A percentile compares a stretch with the other conserved stretches of the same genome.
Evolutionary conservation across 257 asterid species (phyloP).

Genomic region (Verbascum thapsus): DNA sequence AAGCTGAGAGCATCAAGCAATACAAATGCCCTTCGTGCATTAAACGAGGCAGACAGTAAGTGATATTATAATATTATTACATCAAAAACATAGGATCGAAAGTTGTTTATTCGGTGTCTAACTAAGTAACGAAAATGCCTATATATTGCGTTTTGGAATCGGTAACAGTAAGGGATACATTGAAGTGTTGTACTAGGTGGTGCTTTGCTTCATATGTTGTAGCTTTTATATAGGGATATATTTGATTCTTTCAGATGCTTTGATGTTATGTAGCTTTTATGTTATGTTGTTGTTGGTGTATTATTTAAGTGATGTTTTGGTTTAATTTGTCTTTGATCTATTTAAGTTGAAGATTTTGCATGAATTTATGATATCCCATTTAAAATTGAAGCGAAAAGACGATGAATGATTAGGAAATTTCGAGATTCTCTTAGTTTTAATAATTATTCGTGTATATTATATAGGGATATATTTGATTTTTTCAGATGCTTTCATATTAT

Average conservation of each 20-base stretch:
- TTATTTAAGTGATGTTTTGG: too few species aligned
- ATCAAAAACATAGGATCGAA: conserved; percentile 30
- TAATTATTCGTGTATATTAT: too few species aligned
- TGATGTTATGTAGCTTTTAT: too few species aligned
- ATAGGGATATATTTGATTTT: too few species aligned
- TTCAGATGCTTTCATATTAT: too few species aligned
- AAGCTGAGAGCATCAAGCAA: conserved; percentile 91
- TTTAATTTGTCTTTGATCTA: too few species aligned
- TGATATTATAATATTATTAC: conserved; percentile 15
- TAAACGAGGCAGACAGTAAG: conserved; percentile 73
- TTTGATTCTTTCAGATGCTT: conserved; percentile 20
- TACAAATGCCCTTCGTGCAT: conserved; percentile 96
- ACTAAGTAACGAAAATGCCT: conserved; percentile 47
- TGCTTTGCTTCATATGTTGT: too few species aligned
- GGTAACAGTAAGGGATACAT: conserved; percentile 28
- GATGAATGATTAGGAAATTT: too few species aligned
- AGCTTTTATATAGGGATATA: conserved; percentile 27
- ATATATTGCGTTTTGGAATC: conserved; percentile 37
- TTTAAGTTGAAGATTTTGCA: too few species aligned
- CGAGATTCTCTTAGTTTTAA: too few species aligned
- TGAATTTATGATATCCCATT: too few species aligned
- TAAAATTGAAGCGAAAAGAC: too few species aligned
- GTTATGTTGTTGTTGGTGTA: conserved; percentile 27
- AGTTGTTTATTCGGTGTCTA: conserved; percentile 44
- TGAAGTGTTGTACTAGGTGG: conserved; percentile 28